Percentiles rank a stretch among this genome's conserved stretches.
phyloP scores from a whole-genome alignment of 768 basidiomycete genomes.

The Podaxis carcinomalis region DNA sequence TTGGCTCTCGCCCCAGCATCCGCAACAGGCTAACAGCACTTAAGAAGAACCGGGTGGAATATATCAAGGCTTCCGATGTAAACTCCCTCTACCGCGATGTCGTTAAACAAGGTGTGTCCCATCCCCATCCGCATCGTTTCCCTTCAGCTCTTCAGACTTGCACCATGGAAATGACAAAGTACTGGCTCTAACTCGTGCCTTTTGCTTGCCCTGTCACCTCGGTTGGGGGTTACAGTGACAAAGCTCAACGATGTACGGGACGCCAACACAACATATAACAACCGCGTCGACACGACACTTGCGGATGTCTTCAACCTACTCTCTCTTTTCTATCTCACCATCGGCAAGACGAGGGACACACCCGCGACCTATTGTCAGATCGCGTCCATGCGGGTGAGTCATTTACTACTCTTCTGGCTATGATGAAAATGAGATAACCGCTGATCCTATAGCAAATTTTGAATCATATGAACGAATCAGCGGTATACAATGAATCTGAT shows the following conservation, averaged over 20 bases:
- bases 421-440: not conserved
- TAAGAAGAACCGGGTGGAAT: constrained; percentile 90
- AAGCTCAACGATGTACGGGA: constrained; percentile 89
- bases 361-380: constrained; percentile 96
- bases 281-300: constrained; percentile 91
- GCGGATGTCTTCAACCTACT: constrained; percentile 95
- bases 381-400: constrained; percentile 90
- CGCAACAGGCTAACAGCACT: constrained; percentile 92
- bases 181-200: not conserved
- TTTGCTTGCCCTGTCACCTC: constrained; percentile 7
- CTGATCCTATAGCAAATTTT: constrained; percentile 72
- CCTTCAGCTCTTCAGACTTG: not conserved
- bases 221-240: constrained; percentile 51
- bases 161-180: not conserved
- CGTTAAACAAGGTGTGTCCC: constrained; percentile 79
- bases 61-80: constrained; percentile 91
- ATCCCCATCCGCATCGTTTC: not conserved
- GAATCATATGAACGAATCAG: constrained; percentile 93
- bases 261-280: constrained; percentile 69
- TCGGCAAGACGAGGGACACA: constrained; percentile 91
- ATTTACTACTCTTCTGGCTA: constrained; percentile 2
- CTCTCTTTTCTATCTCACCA: constrained; percentile 95
- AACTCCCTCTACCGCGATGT: constrained; percentile 89
- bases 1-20: constrained; percentile 51
- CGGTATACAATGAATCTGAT: constrained; percentile 89